Conservation (phyloP, 75 land plant species). For the Larix kaempferi region DNA sequence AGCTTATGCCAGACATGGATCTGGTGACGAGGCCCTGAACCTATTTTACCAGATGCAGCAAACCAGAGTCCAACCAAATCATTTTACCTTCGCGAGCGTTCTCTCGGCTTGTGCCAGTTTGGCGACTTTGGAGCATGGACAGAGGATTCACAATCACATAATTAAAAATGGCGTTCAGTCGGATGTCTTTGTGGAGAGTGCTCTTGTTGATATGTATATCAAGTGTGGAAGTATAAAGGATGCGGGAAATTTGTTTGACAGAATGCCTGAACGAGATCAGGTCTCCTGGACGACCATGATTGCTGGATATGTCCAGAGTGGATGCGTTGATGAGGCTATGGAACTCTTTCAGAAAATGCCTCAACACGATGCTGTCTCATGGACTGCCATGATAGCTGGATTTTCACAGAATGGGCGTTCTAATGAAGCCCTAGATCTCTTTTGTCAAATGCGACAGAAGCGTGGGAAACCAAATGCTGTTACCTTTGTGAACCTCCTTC, state of each 20-base stretch:
- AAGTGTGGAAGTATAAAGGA: conserved; percentile 20
- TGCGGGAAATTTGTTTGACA: conserved; percentile 12
- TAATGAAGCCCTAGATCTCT: too few relatives aligned
- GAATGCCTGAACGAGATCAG: conserved; percentile 16
- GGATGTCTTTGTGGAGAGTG: conserved; percentile 17
- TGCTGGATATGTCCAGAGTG: conserved; percentile 9
- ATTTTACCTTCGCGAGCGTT: conserved; percentile 10
- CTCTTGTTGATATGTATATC: conserved; percentile 24
- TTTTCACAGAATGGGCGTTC: conserved; percentile 13
- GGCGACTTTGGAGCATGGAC: not conserved
- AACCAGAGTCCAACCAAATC: conserved; percentile 1
- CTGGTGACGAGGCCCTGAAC: conserved; percentile 10
- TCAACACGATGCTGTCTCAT: conserved; percentile 1
- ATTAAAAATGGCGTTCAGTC: conserved; percentile 4
- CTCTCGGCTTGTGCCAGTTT: conserved; percentile 12
- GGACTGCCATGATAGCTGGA: conserved; percentile 23
- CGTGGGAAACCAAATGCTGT: too few relatives aligned
- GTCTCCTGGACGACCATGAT: conserved; percentile 22
- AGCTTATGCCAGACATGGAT: conserved; percentile 8
- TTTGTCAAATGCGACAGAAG: too few relatives aligned
- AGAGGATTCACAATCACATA: conserved; percentile 8
- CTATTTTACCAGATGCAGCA: conserved; percentile 7
- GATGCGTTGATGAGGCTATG: conserved; percentile 11
- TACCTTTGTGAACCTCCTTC: not conserved
- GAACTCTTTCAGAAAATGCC: conserved; percentile 13